Conservation (phyloP, 2,329 filamentous ascomycete species). For the Diaporthe sp. region DNA sequence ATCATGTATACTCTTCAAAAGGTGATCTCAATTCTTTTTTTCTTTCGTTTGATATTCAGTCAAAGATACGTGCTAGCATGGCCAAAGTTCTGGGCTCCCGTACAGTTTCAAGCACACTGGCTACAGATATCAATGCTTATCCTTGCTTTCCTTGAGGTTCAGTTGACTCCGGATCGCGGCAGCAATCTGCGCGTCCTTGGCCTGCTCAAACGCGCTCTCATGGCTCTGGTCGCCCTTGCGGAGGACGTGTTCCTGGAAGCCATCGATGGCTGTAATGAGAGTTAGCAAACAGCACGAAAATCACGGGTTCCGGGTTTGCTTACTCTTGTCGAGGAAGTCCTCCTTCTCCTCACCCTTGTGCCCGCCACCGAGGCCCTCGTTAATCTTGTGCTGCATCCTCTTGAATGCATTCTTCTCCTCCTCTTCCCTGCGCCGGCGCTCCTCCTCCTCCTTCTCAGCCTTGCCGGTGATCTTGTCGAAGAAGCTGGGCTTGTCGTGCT, state of each 20-base stretch:
- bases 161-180: conserved; percentile 78
- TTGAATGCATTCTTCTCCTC: conserved; percentile 31
- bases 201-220: conserved; percentile 81
- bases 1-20: background rate
- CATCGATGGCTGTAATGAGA: conserved; percentile 74
- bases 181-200: conserved; percentile 84
- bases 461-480: conserved; percentile 38
- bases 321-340: conserved; percentile 84
- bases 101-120: background rate
- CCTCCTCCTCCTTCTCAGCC: conserved; percentile 35
- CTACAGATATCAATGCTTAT: background rate
- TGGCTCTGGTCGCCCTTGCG: conserved; percentile 80
- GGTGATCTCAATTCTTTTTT: background rate
- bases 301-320: background rate
- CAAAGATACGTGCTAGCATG: background rate
- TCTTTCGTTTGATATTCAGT: background rate
- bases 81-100: no score
- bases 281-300: background rate
- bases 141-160: conserved; percentile 29
- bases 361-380: conserved; percentile 80
- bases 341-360: conserved; percentile 84
- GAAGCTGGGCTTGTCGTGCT: conserved; percentile 26
- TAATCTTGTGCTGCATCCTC: conserved; percentile 70
- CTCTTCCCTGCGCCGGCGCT: conserved; percentile 37
- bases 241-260: conserved; percentile 81